Percentiles rank a stretch among this genome's conserved stretches.
Evolutionary conservation across 2,329 filamentous ascomycete genomes (phyloP).

Genomic region (Fusarium sp.): DNA sequence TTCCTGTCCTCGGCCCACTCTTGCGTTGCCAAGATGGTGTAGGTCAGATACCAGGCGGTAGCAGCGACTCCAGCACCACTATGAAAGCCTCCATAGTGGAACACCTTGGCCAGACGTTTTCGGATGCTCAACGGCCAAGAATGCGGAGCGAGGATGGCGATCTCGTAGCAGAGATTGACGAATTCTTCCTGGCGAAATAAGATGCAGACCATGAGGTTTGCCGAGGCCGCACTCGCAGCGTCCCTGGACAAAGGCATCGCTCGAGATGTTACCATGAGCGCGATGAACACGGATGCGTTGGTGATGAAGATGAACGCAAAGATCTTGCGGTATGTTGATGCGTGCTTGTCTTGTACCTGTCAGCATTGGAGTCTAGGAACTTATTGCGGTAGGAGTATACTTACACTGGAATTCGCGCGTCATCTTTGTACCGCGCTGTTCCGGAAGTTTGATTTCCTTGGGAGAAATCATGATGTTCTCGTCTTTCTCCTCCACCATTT

Average conservation of each 20-base stretch:
- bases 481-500: accelerated
- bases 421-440: neutral
- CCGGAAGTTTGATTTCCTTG: neutral
- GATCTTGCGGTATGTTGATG: slow-evolving; percentile 14
- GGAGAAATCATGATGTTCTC: neutral
- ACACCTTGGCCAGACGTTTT: slow-evolving; percentile 13
- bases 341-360: slow-evolving; percentile 1
- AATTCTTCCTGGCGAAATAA: slow-evolving; percentile 25
- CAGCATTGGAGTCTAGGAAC: accelerated
- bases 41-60: slow-evolving; percentile 12
- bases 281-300: slow-evolving; percentile 2
- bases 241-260: neutral
- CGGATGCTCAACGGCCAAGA: slow-evolving; percentile 14
- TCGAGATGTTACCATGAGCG: neutral
- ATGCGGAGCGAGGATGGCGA: slow-evolving; percentile 15
- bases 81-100: slow-evolving; percentile 25
- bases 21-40: slow-evolving; percentile 15
- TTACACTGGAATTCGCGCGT: slow-evolving; percentile 4
- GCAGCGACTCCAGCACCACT: slow-evolving; percentile 26
- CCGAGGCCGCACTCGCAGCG: slow-evolving; percentile 23
- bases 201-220: slow-evolving; percentile 30
- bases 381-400: accelerated
- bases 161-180: slow-evolving; percentile 23
- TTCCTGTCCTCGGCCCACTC: slow-evolving; percentile 7
- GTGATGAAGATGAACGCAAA: slow-evolving; percentile 3